Evolutionary conservation across 1,284 basidiomycete genomes (phyloP), one percentile per base, ranked within the genome.

Genomic region (Ustilago tritici): DNA sequence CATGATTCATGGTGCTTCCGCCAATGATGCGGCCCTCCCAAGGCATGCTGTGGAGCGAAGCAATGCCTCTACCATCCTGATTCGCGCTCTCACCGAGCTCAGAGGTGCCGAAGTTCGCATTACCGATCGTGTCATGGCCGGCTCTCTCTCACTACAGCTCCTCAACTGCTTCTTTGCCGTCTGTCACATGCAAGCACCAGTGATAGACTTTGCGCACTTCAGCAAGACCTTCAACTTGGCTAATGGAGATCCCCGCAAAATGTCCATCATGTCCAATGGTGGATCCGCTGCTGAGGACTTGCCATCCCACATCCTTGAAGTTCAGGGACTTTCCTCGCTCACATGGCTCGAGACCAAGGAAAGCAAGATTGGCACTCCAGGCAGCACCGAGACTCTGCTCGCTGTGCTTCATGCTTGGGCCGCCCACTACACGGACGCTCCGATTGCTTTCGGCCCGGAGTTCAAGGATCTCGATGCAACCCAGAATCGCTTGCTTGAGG

Each of bases 191-290:
- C 79, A 83, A 41, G 70, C 80, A 10, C 83, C 84, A 17, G 68
- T 82, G 23, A 52, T 84, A 31, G 80, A 83, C 60, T 83, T 84
- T 52, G 75, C 62, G 14, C 75, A 79, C 32, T 84, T 85, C 52
- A 69, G 70, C 46, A 67, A 77, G 34, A 77, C 81, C 1, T 83
- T 84, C 70, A 85, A 85, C 50, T 35, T 55, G 19, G 64, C 84
- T n/a, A 78, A 80, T 43, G 84, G 84, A 36, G 76, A 84, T 41
- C 58, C 74, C 0, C 59, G 76, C 28, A 67, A 81, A 40, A 85
- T 85, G 84, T 72, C 79, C 11, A 72, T 79, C 67, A 84, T 82
- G 79, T 61, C 76, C 38, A 84, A 84, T 52, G 82, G 82, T 4
- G 78, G 78, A 1, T 75, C 74, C 17, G 67, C 40, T 11, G 76